Conservation (phyloP, 1,139 yeast genomes). For the Candida sanyaensis region DNA sequence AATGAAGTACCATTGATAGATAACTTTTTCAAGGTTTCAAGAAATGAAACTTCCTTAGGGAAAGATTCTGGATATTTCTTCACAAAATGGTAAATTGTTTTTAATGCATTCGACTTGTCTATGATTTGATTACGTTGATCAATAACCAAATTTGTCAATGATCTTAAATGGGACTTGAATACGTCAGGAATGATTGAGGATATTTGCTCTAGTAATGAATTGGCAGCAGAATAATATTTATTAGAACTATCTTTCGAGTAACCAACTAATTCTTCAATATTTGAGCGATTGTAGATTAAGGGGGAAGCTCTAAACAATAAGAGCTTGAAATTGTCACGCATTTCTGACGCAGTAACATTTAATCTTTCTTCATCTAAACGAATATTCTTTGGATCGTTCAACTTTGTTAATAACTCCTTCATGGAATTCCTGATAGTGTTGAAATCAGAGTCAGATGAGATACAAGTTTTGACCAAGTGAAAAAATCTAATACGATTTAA, state of each 20-base stretch:
- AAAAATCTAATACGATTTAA: slow-evolving; percentile 59
- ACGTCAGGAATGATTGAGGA: slow-evolving; percentile 66
- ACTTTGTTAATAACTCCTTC: slow-evolving; percentile 58
- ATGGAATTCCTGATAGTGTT: slow-evolving; percentile 59
- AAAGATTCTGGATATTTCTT: slow-evolving; percentile 46
- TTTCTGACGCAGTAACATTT: slow-evolving; percentile 46
- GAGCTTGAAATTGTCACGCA: slow-evolving; percentile 54
- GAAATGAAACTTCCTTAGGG: slow-evolving; percentile 38
- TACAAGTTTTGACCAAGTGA: slow-evolving; percentile 55
- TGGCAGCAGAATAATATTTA: slow-evolving; percentile 39
- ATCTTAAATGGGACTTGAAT: slow-evolving; percentile 59
- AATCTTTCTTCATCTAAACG: slow-evolving; percentile 34
- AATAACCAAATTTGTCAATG: slow-evolving; percentile 46
- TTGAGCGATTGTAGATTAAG: slow-evolving; percentile 65
- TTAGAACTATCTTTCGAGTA: slow-evolving; percentile 39
- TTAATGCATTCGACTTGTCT: slow-evolving; percentile 33
- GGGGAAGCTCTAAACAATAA: slow-evolving; percentile 64
- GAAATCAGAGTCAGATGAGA: slow-evolving; percentile 62
- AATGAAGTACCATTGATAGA: slow-evolving; percentile 55
- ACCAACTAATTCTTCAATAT: slow-evolving; percentile 55
- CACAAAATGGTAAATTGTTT: slow-evolving; percentile 62
- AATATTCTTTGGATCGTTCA: slow-evolving; percentile 53
- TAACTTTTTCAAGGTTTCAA: slow-evolving; percentile 42
- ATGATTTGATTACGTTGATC: slow-evolving; percentile 10
- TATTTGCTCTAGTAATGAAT: slow-evolving; percentile 58